phyloP scores from a whole-genome alignment of 129 eudicot genomes.

The Tagetes patula region DNA sequence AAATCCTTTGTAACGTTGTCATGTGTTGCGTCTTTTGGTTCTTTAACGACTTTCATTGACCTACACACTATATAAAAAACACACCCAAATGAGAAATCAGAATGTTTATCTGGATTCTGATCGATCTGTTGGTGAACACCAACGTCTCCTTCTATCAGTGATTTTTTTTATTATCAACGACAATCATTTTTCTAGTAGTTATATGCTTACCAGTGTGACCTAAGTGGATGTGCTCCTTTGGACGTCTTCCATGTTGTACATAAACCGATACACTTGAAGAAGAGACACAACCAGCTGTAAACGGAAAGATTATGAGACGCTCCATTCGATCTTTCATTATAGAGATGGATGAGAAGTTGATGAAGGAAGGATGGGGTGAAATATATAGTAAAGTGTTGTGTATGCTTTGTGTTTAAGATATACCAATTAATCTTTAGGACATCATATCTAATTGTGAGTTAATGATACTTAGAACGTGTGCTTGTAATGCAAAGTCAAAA shows the following conservation, averaged over 20 bases:
- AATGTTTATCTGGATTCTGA: neutral
- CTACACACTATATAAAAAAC: constrained; percentile 29
- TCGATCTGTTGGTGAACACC: neutral
- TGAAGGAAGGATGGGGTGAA: constrained; percentile 16
- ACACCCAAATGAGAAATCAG: neutral
- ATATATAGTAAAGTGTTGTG: constrained; percentile 20
- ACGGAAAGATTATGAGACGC: constrained; percentile 65
- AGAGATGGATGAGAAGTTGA: constrained; percentile 25
- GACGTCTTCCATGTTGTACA: constrained; percentile 38
- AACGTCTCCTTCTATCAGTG: neutral
- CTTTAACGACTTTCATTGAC: constrained; percentile 27
- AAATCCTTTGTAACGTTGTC: constrained; percentile 48
- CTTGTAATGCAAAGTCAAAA: constrained; percentile 41
- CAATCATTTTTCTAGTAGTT: neutral
- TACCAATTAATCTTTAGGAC: constrained; percentile 14
- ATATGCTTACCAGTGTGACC: constrained; percentile 41
- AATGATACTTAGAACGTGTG: constrained; percentile 30
- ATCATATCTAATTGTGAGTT: constrained; percentile 25
- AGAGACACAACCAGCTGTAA: constrained; percentile 66
- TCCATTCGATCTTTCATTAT: constrained; percentile 72
- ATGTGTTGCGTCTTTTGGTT: constrained; percentile 33
- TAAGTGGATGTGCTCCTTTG: constrained; percentile 35
- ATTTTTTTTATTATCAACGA: neutral
- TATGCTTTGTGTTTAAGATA: constrained; percentile 37
- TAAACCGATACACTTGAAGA: constrained; percentile 64